Evolutionary conservation across 2,329 filamentous ascomycete species (phyloP).

Genomic region (Orbilia brochopaga): DNA sequence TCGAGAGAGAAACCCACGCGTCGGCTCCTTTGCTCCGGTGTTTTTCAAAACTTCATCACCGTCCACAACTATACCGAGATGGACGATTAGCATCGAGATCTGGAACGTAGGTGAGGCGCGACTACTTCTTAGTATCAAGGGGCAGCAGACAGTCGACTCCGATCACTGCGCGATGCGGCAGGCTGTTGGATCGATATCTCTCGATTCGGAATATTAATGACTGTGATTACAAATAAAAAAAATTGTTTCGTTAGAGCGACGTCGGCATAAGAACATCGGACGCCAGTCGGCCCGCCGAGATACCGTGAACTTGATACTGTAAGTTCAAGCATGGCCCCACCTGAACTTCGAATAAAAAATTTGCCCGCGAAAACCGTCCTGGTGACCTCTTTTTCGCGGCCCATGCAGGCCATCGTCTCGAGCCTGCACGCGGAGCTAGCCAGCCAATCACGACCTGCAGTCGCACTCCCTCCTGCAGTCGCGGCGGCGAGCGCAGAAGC

Average conservation of each 20-base stretch:
- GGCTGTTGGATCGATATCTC: background rate
- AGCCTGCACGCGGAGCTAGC: constrained; percentile 30
- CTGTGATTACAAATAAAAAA: background rate
- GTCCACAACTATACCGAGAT: no score
- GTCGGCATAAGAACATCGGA: background rate
- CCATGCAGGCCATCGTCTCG: constrained; percentile 46
- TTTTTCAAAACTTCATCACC: constrained; percentile 4
- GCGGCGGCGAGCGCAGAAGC: background rate
- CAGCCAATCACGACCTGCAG: constrained; percentile 29
- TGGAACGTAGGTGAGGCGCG: no score
- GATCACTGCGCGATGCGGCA: background rate
- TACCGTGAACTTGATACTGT: background rate
- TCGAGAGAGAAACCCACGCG: constrained; percentile 35
- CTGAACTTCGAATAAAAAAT: background rate
- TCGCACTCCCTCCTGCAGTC: background rate
- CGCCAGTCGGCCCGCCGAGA: background rate
- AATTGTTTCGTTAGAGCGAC: background rate
- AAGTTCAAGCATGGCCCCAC: background rate
- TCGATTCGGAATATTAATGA: constrained; percentile 6
- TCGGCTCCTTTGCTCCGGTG: background rate
- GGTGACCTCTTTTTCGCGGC: constrained; percentile 26
- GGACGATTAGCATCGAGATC: no score
- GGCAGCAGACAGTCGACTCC: background rate
- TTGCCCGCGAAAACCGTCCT: constrained; percentile 22
- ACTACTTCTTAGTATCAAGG: no score